A percentile compares a stretch with the other conserved stretches of the same genome.
Evolutionary conservation across 2,329 filamentous ascomycete genomes (phyloP).

Genomic region (Aspergillus sp.): DNA sequence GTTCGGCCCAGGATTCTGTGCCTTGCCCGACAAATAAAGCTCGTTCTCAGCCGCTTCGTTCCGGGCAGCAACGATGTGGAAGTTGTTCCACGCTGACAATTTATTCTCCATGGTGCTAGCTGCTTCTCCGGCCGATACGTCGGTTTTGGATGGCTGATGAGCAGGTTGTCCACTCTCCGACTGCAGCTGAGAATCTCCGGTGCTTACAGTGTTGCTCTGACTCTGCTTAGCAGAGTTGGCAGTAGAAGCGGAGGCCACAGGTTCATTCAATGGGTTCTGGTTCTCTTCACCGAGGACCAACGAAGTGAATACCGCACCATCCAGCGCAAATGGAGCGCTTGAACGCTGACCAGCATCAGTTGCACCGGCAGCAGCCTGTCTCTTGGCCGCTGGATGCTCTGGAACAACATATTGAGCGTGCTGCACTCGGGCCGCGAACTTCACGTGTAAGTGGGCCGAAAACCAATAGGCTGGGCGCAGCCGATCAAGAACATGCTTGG

Average conservation of each 20-base stretch:
- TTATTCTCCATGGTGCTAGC: conserved; percentile 14
- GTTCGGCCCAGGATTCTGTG: conserved; percentile 16
- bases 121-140: background rate
- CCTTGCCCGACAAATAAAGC: conserved; percentile 29
- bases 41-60: conserved; percentile 38
- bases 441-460: conserved; percentile 87
- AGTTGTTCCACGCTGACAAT: conserved; percentile 44
- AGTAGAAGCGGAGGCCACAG: background rate
- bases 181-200: background rate
- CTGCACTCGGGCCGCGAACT: conserved; percentile 68
- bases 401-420: conserved; percentile 42
- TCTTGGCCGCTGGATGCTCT: conserved; percentile 1
- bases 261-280: background rate
- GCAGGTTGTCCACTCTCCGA: background rate
- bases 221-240: background rate
- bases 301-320: conserved; percentile 20
- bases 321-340: conserved; percentile 21
- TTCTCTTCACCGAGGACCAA: conserved; percentile 16
- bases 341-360: background rate
- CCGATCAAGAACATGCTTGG: conserved; percentile 76
- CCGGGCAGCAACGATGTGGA: conserved; percentile 35
- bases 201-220: background rate
- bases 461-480: conserved; percentile 88
- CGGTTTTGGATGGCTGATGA: background rate
- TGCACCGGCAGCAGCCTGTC: conserved; percentile 1